phyloP scores from a whole-genome alignment of 2,329 filamentous ascomycete genomes.

The Bretziella fagacearum region DNA sequence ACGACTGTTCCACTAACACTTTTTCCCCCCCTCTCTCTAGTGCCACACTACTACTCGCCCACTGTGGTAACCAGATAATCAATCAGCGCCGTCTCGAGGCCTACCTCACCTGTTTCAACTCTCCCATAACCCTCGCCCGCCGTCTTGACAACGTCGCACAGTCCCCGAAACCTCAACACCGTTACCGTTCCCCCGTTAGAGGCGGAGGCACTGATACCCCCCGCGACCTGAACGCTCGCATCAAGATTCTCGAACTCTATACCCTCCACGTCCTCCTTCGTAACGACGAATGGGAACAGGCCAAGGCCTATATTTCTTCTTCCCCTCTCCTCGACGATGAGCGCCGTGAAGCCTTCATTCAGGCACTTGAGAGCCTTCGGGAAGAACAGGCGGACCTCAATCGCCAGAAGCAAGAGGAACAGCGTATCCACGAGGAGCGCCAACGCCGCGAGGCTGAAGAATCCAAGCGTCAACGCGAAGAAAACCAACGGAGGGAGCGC shows the following conservation, averaged over 20 bases:
- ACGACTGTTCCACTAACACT: neutral
- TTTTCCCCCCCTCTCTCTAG: constrained; percentile 32
- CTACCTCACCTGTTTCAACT: constrained; percentile 49
- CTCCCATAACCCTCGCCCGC: constrained; percentile 54
- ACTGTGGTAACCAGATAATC: constrained; percentile 63
- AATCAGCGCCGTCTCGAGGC: constrained; percentile 81
- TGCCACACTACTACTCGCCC: constrained; percentile 77
- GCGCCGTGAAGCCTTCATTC: constrained; percentile 70
- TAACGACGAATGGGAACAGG: constrained; percentile 93
- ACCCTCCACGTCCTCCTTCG: constrained; percentile 85
- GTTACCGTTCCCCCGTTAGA: constrained; percentile 30
- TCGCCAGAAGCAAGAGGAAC: constrained; percentile 43
- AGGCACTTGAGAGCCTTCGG: constrained; percentile 66
- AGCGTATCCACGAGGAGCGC: constrained; percentile 38
- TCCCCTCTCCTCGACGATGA: constrained; percentile 85
- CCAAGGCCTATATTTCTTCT: constrained; percentile 72
- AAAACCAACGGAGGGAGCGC: constrained; percentile 40
- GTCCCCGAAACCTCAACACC: constrained; percentile 22
- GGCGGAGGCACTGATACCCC: constrained; percentile 61
- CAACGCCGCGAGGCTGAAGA: constrained; percentile 41
- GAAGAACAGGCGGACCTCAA: constrained; percentile 69
- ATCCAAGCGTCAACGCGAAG: constrained; percentile 34
- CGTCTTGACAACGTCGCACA: constrained; percentile 34
- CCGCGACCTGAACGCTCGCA: constrained; percentile 63
- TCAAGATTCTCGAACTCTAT: constrained; percentile 90